Evolutionary conservation across 345 rosid species (phyloP).

Genomic region (Eucalyptus shirleyi): DNA sequence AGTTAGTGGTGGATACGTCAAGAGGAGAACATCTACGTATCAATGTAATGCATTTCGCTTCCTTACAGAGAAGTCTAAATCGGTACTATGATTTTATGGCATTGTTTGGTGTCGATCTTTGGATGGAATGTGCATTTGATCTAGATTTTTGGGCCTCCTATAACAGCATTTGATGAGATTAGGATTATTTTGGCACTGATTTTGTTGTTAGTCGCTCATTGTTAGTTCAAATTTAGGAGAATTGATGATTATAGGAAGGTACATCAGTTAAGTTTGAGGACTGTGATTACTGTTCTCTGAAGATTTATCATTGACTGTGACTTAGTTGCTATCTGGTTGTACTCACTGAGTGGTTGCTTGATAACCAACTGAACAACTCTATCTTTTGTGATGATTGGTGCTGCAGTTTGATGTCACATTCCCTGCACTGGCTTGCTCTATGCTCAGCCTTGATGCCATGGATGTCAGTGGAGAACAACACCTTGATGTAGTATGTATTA

Average conservation of each 20-base stretch:
- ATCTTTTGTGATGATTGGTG: neutral
- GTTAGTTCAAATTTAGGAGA: neutral
- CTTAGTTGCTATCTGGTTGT: neutral
- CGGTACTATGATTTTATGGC: neutral
- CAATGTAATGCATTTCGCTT: slow-evolving; percentile 40
- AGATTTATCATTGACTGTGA: neutral
- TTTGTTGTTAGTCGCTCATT: neutral
- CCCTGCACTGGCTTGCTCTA: slow-evolving; percentile 88
- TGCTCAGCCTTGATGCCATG: slow-evolving; percentile 94
- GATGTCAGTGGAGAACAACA: slow-evolving; percentile 97
- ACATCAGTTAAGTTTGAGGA: neutral
- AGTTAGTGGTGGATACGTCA: slow-evolving; percentile 94
- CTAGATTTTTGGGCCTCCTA: neutral
- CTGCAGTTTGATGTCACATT: slow-evolving; percentile 86
- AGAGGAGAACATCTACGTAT: slow-evolving; percentile 83
- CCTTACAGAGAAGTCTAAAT: neutral
- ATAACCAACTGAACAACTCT: neutral
- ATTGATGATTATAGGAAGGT: neutral
- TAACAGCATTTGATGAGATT: neutral
- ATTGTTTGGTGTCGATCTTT: neutral
- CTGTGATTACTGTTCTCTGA: neutral
- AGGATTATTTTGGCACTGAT: neutral
- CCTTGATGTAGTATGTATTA: slow-evolving; percentile 76
- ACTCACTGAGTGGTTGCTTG: neutral
- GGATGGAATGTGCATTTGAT: neutral